Percentiles rank a stretch among this genome's conserved stretches.
phyloP scores from a whole-genome alignment of 2,329 filamentous ascomycete species.

The Lomentospora prolificans region DNA sequence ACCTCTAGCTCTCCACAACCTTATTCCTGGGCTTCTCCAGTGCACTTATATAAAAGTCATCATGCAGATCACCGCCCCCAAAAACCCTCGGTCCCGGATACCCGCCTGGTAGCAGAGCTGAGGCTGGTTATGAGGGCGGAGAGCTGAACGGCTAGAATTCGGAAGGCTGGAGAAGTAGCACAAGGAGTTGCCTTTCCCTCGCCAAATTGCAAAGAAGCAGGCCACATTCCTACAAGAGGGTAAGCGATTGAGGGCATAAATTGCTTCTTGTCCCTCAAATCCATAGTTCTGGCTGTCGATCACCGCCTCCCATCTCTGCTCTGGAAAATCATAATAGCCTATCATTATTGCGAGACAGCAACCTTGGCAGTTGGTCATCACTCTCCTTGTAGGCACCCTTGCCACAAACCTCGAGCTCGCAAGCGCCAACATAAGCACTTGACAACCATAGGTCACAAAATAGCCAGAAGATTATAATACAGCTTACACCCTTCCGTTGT shows the following conservation, averaged over 20 bases:
- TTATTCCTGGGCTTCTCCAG: neutral
- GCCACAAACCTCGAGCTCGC: neutral
- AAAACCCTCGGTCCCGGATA: neutral
- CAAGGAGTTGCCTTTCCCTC: neutral
- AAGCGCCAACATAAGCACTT: neutral
- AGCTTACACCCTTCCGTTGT: too few species aligned
- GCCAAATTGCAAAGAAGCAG: neutral
- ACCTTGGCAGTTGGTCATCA: neutral
- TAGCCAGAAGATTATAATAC: neutral
- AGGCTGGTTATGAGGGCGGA: too few species aligned
- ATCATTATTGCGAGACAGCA: neutral
- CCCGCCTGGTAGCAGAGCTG: neutral
- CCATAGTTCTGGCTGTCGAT: constrained; percentile 1
- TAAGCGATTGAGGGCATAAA: neutral
- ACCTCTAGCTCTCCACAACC: neutral
- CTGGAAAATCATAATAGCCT: neutral
- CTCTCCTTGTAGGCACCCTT: neutral
- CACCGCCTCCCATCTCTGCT: neutral
- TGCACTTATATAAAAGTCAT: neutral
- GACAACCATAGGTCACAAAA: neutral
- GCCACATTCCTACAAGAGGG: neutral
- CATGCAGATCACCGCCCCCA: too few species aligned
- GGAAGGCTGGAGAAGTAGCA: neutral
- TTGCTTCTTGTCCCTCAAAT: neutral
- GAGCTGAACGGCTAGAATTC: too few species aligned